Percentiles rank a stretch among this genome's conserved stretches.
Conservation (phyloP, 2,329 filamentous ascomycete species). For the Pseudocercospora macadamiae region DNA sequence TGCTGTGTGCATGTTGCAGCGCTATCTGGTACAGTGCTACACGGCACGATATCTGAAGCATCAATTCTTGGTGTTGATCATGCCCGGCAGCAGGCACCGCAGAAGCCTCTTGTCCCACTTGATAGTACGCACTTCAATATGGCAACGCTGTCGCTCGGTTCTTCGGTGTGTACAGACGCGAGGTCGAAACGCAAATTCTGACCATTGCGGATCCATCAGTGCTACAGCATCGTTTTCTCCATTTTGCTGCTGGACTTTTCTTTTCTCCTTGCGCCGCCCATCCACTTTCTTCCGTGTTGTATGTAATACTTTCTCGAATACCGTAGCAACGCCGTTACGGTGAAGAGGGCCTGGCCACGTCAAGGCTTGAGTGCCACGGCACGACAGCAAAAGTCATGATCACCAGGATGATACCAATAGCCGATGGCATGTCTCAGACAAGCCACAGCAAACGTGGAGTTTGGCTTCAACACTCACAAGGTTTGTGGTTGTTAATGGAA, state of each 20-base stretch:
- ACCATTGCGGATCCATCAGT: slow-evolving; percentile 21
- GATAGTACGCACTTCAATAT: slow-evolving; percentile 16
- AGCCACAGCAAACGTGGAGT: slow-evolving; percentile 3
- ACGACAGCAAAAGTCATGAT: slow-evolving; percentile 6
- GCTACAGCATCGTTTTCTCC: slow-evolving; percentile 24
- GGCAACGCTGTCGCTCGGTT: slow-evolving; percentile 21
- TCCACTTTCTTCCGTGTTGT: slow-evolving; percentile 16
- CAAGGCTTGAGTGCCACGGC: slow-evolving; percentile 17
- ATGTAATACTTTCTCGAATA: slow-evolving; percentile 21
- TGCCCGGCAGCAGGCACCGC: slow-evolving; percentile 23
- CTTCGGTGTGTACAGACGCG: slow-evolving; percentile 23
- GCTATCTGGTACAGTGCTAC: slow-evolving; percentile 9
- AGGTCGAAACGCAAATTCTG: slow-evolving; percentile 26
- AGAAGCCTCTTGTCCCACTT: slow-evolving; percentile 27
- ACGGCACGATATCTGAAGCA: slow-evolving; percentile 5
- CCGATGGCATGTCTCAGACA: slow-evolving; percentile 1
- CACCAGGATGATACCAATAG: slow-evolving; percentile 7
- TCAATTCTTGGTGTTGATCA: slow-evolving; percentile 1
- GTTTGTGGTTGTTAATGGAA: background rate
- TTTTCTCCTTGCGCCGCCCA: slow-evolving; percentile 26
- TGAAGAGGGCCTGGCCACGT: slow-evolving; percentile 19
- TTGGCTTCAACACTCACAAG: background rate
- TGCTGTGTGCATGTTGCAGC: slow-evolving; percentile 5
- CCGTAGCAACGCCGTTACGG: slow-evolving; percentile 25
- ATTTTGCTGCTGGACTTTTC: slow-evolving; percentile 5